Evolutionary conservation across 1,139 yeast species (phyloP), one percentile per base, ranked within the genome.

Genomic region (Pichia sp.): DNA sequence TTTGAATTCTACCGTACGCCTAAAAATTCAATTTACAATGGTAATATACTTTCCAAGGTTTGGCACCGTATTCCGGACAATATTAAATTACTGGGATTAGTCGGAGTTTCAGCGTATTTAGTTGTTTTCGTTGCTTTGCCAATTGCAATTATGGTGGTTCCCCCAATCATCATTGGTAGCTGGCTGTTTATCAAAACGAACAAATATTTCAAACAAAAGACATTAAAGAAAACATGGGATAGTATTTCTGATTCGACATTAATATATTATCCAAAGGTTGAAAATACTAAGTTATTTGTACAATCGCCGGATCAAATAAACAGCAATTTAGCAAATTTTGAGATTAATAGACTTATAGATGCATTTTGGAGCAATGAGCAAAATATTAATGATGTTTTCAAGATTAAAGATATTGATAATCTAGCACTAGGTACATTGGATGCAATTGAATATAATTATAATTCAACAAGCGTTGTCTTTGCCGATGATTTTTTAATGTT

Each of bases 101-200:
- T 66, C 22, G 52, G 66, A 15, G 61, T 64, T 2, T 52, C 60
- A 2, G 57, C 67, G 2, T 60, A 64, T 8, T 53, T 67, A 15
- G 49, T 68, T 13, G 48, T 69, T 8, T 66, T 67, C 55, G 61
- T 68, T 29, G 65, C 70, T 11, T 60, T 67, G 3, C 72, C 72
- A 1, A 42, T 69, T 11, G 50, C 68, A 37, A 53, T 66, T 27
- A 52, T 69, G 24, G 61, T 66, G 2, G 51, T 66, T 1, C 73
- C 73, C 1, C 69, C 72, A 0, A 23, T 67, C 24, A 26, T 66
- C 7, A 37, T 69, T 22, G 68, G 69, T 25, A 63, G 67, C 1
- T 59, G 56, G 44, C 40, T 65, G n/a, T 40, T 58, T 12, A 49
- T 55, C n/a, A 60, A 54, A 38, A 37, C 58, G 7, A 50, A 55